Base-by-base conservation (phyloP, 2,329 filamentous ascomycete species). In the Calonectria honghensis region DNA sequence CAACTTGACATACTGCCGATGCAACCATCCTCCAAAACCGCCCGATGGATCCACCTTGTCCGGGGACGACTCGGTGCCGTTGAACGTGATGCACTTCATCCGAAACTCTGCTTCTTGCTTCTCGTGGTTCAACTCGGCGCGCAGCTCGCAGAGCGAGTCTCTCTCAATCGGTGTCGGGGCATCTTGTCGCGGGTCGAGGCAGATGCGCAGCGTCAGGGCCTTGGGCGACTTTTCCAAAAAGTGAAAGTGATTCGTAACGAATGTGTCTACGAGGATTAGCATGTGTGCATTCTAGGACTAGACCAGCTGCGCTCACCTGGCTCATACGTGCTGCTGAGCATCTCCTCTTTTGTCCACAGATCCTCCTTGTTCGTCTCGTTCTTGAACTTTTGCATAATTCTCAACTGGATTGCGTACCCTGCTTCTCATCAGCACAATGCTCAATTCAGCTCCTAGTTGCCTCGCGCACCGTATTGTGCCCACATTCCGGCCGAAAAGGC, bases 241-340 rank as follows among this genome's bases (percentile, higher is more conserved):
- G 18, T 68, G 1, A 39, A 80, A 78, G 10, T 80, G 77, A 2
- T 78, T 76, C 1, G 77, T 80, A n/a, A 80, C 70, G n/a, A 63
- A 75, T 14, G 79, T 80, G 18, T 71, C 77, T 79, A 37, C 20
- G 37, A 63, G 24, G 31, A 7, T 63, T 16, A 63, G 57, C 57
- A 29, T 5, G 35, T 20, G 20, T 31, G 5, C 7, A 31, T 29
- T 13, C 32, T 39, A 27, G 6, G 13, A 14, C n/a, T 2, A 16
- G 31, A 1, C 35, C 3, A 54, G 0, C 24, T 9, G 0, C 3
- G 50, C 45, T n/a, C 59, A 77, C 77, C 77, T 45, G 76, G 76
- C 6, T 79, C 76, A n/a, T 80, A 80, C 18, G 52, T 77, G 29
- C 64, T 74, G 13, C 31, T 32, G 0, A 75, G 54, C 6, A 80